Evolutionary conservation across 1,284 basidiomycete species (phyloP), one percentile per base, ranked within the genome.

Genomic region (Trametes sp.): DNA sequence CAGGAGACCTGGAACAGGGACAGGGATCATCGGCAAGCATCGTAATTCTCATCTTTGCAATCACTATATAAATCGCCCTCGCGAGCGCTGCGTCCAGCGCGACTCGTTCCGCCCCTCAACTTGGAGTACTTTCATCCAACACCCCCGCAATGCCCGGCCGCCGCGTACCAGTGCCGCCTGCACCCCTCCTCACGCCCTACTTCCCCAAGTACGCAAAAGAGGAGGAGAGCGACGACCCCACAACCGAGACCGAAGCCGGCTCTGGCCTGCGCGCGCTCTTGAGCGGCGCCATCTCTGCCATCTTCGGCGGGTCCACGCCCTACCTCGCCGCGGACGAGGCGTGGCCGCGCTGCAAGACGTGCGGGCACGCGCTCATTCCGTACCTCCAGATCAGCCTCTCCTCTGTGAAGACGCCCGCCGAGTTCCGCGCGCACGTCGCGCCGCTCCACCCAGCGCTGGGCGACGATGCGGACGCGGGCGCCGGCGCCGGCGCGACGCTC

Each of bases 301-400:
- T 66, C 44, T 31, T 63, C 28, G 65, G 65, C 4, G 65, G 65
- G 1, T 52, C 45, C 11, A 31, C 10, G n/a, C 62, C 65, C 14
- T 38, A 53, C 33, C n/a, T 65, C 49, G 36, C 36, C 1, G 24
- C 57, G 5, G 42, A 26, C 28, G 61, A 65, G n/a, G 46, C 41
- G 3, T 65, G 61, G 64, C 64, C 61, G 13, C 45, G 57, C 13
- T 65, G 64, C 54, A 51, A 46, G 21, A 16, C 36, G 1, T 63
- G 64, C 58, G 28, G 38, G 16, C 38, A 29, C 9, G 29, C n/a
- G 26, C 64, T 66, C 16, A 45, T 63, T 35, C 64, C 64, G 3
- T 66, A 61, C 59, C 33, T 66, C 46, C 64, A 66, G 29, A 46
- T 65, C 64, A 62, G 56, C 54, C 19, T 61, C 53, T 49, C 62